These are phyloP conservation scores for Pharus latifolius DNA, from an alignment of 176 grass and related monocot genomes.

Conservation along the genomic window DNA sequence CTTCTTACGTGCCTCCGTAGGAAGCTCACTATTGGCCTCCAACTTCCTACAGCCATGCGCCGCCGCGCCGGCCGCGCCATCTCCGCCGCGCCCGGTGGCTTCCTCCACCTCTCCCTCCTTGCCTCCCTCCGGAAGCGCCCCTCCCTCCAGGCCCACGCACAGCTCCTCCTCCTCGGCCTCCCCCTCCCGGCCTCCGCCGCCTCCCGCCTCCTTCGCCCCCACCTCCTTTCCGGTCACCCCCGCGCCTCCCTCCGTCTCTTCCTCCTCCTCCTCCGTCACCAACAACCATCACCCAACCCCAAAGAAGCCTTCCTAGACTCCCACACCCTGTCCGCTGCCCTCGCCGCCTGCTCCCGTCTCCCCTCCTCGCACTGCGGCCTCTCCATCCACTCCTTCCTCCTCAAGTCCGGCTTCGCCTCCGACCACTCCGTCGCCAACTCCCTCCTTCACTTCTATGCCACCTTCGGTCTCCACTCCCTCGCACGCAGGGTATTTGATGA, in stretches of 20 bases:
- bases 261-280: slow-evolving; percentile 11
- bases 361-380: slow-evolving; percentile 10
- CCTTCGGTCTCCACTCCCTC: slow-evolving; percentile 3
- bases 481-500: slow-evolving; percentile 21
- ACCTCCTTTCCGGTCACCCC: slow-evolving; percentile 28
- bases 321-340: slow-evolving; percentile 15
- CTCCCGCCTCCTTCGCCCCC: slow-evolving; percentile 37
- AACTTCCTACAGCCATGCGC: slow-evolving; percentile 13
- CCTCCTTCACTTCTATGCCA: slow-evolving; percentile 35
- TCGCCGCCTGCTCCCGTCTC: slow-evolving; percentile 25
- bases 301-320: slow-evolving; percentile 1
- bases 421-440: slow-evolving; percentile 32
- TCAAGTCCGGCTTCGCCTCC: slow-evolving; percentile 36
- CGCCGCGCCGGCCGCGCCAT: slow-evolving; percentile 8
- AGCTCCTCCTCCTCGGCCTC: slow-evolving; percentile 42
- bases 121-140: slow-evolving; percentile 12
- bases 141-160: slow-evolving; percentile 36
- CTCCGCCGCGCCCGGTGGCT: slow-evolving; percentile 20
- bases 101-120: slow-evolving; percentile 44
- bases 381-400: slow-evolving; percentile 37
- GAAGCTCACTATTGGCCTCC: neutral
- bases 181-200: slow-evolving; percentile 19
- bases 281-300: neutral
- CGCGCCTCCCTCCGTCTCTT: slow-evolving; percentile 30
- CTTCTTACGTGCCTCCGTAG: neutral